Evolutionary conservation across 352 stramenopile species (phyloP), one percentile per base, ranked within the genome.

Genomic region (Aphanomyces stellatus): DNA sequence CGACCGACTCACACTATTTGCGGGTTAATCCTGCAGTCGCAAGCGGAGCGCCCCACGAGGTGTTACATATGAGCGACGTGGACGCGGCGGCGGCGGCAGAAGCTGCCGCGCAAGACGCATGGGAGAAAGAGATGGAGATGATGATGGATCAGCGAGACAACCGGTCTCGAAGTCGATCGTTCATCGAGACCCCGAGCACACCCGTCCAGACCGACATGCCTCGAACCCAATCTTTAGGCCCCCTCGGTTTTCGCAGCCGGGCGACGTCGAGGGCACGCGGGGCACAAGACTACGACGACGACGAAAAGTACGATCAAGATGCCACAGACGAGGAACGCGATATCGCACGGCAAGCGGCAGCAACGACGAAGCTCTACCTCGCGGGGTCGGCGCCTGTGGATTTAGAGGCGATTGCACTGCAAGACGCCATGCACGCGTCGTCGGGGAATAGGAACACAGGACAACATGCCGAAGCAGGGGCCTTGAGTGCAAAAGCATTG

Each of bases 71-170:
- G 46, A 76, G 65, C 48, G 71, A 62, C 25, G 76, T 84, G 25
- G 80, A 87, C 35, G 72, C 13, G 19, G 49, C 27, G 49, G 42
- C 42, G 42, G 42, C 8, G 8, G 19, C 42, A 24, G 60, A 79
- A 11, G 78, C 81, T 13, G 74, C 71, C 19, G 78, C 75, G 7
- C 78, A 88, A 55, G 73, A 69, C 51, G 75, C 71, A 30, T 94
- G 85, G 85, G 85, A 94, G 69, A 71, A 69, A 15, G 85, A 94
- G 72, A 94, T 94, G 85, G 85, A 94, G 71, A 75, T 75, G 31
- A 78, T 81, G 15, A 82, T 94, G 25, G 73, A 90, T 41, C 74
- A 75, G 65, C 81, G 85, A 63, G 85, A 67, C 28, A 67, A 83
- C 1, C 83, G 85, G 53, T 88, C 81, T 57, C 83, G 85, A 51